Base-by-base conservation (phyloP, 805 yeast genomes). In the Myxozyma mucilagina region DNA sequence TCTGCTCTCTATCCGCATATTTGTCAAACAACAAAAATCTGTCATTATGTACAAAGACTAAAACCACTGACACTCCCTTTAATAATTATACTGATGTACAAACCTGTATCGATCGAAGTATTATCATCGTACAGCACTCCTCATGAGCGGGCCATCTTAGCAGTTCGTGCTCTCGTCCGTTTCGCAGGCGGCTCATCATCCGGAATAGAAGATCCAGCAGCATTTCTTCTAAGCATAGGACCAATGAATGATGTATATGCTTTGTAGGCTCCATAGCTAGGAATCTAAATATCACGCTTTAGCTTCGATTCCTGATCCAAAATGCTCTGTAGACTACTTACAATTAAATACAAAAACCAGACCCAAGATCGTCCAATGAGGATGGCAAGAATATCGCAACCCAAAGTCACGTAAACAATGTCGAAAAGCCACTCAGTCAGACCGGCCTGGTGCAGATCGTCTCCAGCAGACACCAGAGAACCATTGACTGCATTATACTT, bases 361-460 rank as follows among this genome's bases (percentile, higher is more conserved):
- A 83, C 84, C 69, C 79, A 79, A 70, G 82, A 82, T 47, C 81
- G 71, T 5, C 91, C 91, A 41, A 82, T 68, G 0, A 82, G 24
- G 5, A 82, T 67, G 76, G 84, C 81, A 54, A 86, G 73, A 0
- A 86, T 57, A 65, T 84, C 84, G 65, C 84, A 76, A 20, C 81
- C 67, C 80, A 86, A 79, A 2, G 91, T 86, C 49, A 87, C 72
- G 69, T 87, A 87, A 61, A 88, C 75, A 11, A 87, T 72, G 69
- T 88, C 94, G 70, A 85, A 85, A 78, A 87, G 75, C 75, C 85
- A 87, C 72, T 88, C 93, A 42, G 85, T 85, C 44, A 88, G 76
- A 0, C 94, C 94, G 3, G 73, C 70, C 61, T 83, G 88, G 57
- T 73, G 73, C 60, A 87, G 78, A 68, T 88, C 89, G 35, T 80